Base-by-base conservation (phyloP, 352 stramenopile species). In the Phytophthora ramorum region DNA sequence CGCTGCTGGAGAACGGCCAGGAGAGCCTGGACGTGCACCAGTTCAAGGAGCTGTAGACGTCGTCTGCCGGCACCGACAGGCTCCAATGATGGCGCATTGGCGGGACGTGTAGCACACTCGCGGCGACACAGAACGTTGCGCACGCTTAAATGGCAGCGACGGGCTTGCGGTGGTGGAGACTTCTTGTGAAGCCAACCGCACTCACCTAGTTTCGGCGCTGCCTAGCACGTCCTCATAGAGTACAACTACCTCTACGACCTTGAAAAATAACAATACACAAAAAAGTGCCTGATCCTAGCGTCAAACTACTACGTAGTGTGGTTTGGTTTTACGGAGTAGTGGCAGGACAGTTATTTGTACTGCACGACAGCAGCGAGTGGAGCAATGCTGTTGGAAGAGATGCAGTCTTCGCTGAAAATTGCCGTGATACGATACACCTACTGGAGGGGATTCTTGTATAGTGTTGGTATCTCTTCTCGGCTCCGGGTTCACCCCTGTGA, bases 41-140 rank as follows among this genome's bases (percentile, higher is more conserved):
- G 46, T 69, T 69, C 38, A 64, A 63, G 4, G 61, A 59, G 53
- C 51, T 61, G 19, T 58, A 69, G 26, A 37, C 34, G 50, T 35
- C 26, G n/a, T 26, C 4, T n/a, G 28, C 47, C 32, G 13, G 8
- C 32, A 38, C 32, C 32, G 32, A 13, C 8, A 38, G 32, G 26
- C 26, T 32, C 26, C 32, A 38, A 38, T 13, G 13, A 38, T 16
- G 32, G 32, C 32, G 13, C 3, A 16, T 38, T 38, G 30, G 7
- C 26, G 26, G 7, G 26, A 8, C 26, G 26, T 32, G 26, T 8
- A 32, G 2, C 26, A 38, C 32, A 16, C 32, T 38, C 13, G 32
- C 32, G 13, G 3, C 13, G 3, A 38, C 9, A 38, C 10, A 7
- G 14, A 43, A n/a, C 5, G 37, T 19, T 43, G 37, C 14, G 14